These are phyloP conservation scores for Tolypocladium album DNA, from an alignment of 2,329 filamentous ascomycete genomes.

Conservation along the genomic window DNA sequence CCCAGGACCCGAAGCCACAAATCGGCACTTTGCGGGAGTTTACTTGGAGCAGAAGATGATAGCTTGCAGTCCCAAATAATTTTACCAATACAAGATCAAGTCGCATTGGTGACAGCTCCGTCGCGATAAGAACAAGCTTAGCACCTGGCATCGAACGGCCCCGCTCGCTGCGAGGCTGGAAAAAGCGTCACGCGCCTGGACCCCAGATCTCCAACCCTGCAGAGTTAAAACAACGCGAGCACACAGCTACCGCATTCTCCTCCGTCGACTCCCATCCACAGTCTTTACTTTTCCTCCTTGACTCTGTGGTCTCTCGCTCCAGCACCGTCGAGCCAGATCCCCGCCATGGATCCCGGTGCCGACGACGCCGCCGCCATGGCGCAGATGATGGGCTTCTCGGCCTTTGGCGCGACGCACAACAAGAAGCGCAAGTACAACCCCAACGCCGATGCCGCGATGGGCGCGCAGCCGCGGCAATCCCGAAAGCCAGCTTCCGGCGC, in stretches of 20 bases:
- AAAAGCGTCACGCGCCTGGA: not conserved
- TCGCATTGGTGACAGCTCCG: not conserved
- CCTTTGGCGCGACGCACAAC: conserved; percentile 47
- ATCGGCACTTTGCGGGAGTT: conserved; percentile 54
- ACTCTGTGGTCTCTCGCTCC: not conserved
- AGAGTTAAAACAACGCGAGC: not conserved
- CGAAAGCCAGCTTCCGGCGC: not conserved
- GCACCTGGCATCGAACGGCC: not conserved
- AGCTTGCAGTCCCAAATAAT: not conserved
- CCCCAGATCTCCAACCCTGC: not conserved
- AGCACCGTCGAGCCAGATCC: not conserved
- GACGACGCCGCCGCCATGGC: conserved; percentile 43
- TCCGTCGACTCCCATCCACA: not conserved
- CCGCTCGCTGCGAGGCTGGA: not conserved
- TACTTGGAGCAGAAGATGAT: conserved; percentile 48
- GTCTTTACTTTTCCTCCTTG: not conserved
- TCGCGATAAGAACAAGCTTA: not conserved
- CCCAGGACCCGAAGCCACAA: conserved; percentile 44
- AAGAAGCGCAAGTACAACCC: conserved; percentile 61
- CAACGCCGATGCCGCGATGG: conserved; percentile 31
- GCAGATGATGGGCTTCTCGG: conserved; percentile 61
- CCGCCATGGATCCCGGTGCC: conserved; percentile 8
- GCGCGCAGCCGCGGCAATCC: not conserved
- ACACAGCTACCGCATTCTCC: not conserved
- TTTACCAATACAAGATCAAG: no score